phyloP scores from a whole-genome alignment of 805 yeast genomes.

The Wickerhamomyces alni region DNA sequence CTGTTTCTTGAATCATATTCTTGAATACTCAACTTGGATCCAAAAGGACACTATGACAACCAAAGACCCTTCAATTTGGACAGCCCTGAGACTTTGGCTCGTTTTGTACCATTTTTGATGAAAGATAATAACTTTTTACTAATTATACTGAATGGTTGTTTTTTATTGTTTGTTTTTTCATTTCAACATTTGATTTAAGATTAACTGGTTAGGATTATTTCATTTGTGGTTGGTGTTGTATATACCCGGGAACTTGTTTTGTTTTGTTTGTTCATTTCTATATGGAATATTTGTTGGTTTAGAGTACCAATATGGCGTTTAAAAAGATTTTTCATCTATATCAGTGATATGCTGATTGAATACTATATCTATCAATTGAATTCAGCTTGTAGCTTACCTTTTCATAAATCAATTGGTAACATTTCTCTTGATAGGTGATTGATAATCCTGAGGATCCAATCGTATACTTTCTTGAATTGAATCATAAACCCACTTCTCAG shows the following conservation, averaged over 20 bases:
- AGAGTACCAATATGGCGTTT: too few species aligned
- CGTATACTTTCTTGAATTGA: conserved; percentile 26
- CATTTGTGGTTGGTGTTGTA: not conserved
- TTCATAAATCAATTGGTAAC: too few species aligned
- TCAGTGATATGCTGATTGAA: too few species aligned
- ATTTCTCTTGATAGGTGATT: conserved; percentile 3
- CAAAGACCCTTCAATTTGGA: not conserved
- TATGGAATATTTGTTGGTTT: too few species aligned
- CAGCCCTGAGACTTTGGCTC: not conserved
- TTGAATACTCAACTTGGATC: too few species aligned
- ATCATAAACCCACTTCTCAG: conserved; percentile 29
- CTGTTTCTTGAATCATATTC: too few species aligned
- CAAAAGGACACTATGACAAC: not conserved
- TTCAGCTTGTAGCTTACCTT: too few species aligned
- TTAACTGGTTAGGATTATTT: conserved; percentile 6
- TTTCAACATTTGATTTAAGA: conserved; percentile 2
- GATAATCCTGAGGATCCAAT: conserved; percentile 28
- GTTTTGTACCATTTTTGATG: not conserved
- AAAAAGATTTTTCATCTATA: not conserved
- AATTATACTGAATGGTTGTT: too few species aligned
- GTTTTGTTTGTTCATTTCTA: not conserved
- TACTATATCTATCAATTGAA: too few species aligned
- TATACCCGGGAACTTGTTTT: not conserved
- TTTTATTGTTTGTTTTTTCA: too few species aligned
- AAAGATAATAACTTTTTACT: too few species aligned